phyloP scores from a whole-genome alignment of 805 yeast species.

The Saccharomyces cerevisiae region DNA sequence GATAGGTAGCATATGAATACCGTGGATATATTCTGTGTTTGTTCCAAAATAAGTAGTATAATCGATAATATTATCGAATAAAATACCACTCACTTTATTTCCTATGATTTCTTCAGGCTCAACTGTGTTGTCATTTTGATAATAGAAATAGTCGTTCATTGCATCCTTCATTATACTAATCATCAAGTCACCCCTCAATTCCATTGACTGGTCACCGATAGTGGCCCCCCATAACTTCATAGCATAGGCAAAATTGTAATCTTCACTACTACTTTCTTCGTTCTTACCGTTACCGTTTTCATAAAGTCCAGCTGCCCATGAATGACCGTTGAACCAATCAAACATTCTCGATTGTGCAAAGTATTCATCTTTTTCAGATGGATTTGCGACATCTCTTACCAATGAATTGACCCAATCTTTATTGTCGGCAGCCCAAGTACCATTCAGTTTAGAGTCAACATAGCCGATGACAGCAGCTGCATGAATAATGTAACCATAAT shows the following conservation, averaged over 20 bases:
- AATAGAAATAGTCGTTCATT: constrained; percentile 48
- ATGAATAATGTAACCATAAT: constrained; percentile 74
- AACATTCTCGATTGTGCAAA: constrained; percentile 61
- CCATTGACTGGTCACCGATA: constrained; percentile 44
- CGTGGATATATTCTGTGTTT: constrained; percentile 66
- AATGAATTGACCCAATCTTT: constrained; percentile 53
- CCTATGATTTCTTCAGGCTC: constrained; percentile 47
- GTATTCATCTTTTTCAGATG: constrained; percentile 40
- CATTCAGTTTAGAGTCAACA: constrained; percentile 38
- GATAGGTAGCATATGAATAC: constrained; percentile 73
- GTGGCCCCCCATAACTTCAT: constrained; percentile 64
- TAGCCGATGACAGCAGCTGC: constrained; percentile 75
- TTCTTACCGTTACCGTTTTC: constrained; percentile 39
- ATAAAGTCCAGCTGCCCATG: constrained; percentile 66
- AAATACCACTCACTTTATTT: constrained; percentile 66
- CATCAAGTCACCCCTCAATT: constrained; percentile 49
- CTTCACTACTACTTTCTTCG: constrained; percentile 64
- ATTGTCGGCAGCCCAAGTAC: constrained; percentile 41
- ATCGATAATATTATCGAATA: constrained; percentile 65
- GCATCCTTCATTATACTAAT: constrained; percentile 50
- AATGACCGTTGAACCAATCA: constrained; percentile 68
- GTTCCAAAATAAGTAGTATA: constrained; percentile 70
- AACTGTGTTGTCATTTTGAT: constrained; percentile 43
- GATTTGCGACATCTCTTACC: constrained; percentile 62
- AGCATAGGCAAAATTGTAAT: constrained; percentile 59